Evolutionary conservation across 495 filamentous ascomycete genomes (phyloP).

Genomic region (Eremomyces bilateralis): DNA sequence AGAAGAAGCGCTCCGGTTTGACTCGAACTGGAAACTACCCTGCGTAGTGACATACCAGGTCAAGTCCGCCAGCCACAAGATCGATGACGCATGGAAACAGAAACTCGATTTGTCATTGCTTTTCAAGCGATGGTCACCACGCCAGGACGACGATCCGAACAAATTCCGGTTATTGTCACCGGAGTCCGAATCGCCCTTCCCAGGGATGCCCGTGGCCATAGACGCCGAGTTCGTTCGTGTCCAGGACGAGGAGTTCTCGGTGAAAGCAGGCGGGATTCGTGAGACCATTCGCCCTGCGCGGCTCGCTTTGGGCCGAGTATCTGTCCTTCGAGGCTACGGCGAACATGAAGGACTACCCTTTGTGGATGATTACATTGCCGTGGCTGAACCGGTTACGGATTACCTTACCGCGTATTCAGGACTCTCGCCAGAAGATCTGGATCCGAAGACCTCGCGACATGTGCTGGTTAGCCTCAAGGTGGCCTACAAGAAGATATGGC

Average conservation of each 20-base stretch:
- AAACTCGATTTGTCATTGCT: constrained; percentile 62
- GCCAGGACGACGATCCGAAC: constrained; percentile 13
- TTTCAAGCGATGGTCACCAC: constrained; percentile 38
- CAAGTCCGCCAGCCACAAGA: constrained; percentile 45
- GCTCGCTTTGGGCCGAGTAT: constrained; percentile 70
- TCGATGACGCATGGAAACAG: constrained; percentile 73
- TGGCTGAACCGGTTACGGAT: constrained; percentile 80
- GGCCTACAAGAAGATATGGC: constrained; percentile 95
- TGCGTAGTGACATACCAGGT: constrained; percentile 69
- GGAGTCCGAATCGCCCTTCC: constrained; percentile 41
- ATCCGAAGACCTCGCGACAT: constrained; percentile 47
- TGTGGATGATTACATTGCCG: constrained; percentile 91
- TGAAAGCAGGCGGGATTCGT: constrained; percentile 72
- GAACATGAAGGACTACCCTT: constrained; percentile 61
- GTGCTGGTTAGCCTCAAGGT: constrained; percentile 70
- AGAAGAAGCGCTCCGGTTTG: constrained; percentile 74
- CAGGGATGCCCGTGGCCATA: constrained; percentile 59
- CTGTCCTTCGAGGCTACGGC: constrained; percentile 61
- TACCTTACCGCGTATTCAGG: constrained; percentile 87
- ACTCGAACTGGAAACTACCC: constrained; percentile 74
- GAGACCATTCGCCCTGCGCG: constrained; percentile 71
- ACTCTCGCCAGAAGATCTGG: constrained; percentile 65
- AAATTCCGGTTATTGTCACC: constrained; percentile 35
- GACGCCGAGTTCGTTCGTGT: constrained; percentile 92
- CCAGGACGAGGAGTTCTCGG: constrained; percentile 74